Evolutionary conservation across 2,329 filamentous ascomycete genomes (phyloP), one percentile per base, ranked within the genome.

Genomic region (Penicillium sp.): DNA sequence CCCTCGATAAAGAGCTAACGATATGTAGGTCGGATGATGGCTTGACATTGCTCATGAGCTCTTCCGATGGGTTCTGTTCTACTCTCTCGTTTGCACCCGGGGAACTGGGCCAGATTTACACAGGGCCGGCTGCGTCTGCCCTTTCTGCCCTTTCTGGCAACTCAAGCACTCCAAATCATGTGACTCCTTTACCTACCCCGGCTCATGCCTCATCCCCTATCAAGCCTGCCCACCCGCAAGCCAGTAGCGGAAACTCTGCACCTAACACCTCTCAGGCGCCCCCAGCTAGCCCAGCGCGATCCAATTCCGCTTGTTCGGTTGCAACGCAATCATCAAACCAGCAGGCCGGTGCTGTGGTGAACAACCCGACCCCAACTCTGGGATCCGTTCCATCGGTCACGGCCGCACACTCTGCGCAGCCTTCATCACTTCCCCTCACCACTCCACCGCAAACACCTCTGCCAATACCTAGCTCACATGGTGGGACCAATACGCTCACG

Each of bases 11-110:
- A 62, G 70, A 56, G 73, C 65, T 61, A 59, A 33, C 67, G 76
- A 29, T n/a, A 6, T 13, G 37, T 61, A 90, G 88, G 88, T 90
- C 90, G 1, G 87, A 82, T 62, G 90, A 93, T 73, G 90, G 90
- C 13, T 81, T 86, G 43, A 92, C 89, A 1, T 80, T 99, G 23
- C 82, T 99, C 50, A 96, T 99, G 78, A 95, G 92, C n/a, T 99
- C 95, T 0, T 97, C 95, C 0, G 95, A 99, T 74, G 95, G 95
- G 0, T 99, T 98, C 78, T 99, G 95, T 74, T 99, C 95, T 0
- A 89, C 91, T 0, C 80, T 99, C 6, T 90, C 92, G 0, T 99
- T 99, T 70, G 77, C 85, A 1, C 80, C 89, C 2, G 91, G 91
- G 9, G 95, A 99, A 73, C 80, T 99, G 1, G 95, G 95, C 13